phyloP scores from a whole-genome alignment of 1,139 yeast species.

The Magnusiomyces magnusii region DNA sequence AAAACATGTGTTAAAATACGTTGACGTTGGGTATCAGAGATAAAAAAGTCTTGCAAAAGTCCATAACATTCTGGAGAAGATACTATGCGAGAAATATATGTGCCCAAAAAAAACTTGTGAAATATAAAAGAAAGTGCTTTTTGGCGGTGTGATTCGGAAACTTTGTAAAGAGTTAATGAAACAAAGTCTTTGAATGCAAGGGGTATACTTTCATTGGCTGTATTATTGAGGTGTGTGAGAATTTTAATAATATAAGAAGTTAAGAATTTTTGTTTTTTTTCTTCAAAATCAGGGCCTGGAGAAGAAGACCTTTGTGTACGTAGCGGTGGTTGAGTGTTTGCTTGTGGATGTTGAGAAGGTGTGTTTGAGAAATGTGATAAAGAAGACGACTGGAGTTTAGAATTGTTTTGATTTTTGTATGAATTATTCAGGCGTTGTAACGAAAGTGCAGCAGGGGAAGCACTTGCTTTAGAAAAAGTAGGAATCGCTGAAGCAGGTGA shows the following conservation, averaged over 20 bases:
- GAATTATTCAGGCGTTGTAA: constrained; percentile 13
- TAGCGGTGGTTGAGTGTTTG: neutral
- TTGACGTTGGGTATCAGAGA: constrained; percentile 25
- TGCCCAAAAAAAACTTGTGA: constrained; percentile 24
- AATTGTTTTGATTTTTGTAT: neutral
- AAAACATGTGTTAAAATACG: constrained; percentile 22
- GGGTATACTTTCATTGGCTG: constrained; percentile 23
- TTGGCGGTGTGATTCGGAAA: constrained; percentile 15
- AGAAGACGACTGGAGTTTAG: neutral
- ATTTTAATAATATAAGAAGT: constrained; percentile 17
- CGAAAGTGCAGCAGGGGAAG: constrained; percentile 12
- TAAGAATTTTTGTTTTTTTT: constrained; percentile 19
- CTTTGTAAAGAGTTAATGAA: constrained; percentile 21
- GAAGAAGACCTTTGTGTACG: constrained; percentile 9
- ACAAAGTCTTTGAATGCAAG: constrained; percentile 21
- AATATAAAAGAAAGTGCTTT: constrained; percentile 20
- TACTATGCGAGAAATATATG: constrained; percentile 20
- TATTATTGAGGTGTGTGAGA: constrained; percentile 21
- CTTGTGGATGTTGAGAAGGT: neutral
- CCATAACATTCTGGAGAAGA: constrained; percentile 26
- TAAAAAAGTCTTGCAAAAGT: constrained; percentile 22
- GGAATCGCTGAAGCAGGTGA: constrained; percentile 13
- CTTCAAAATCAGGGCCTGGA: constrained; percentile 12
- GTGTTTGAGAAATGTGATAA: neutral
- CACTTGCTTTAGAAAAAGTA: constrained; percentile 3